These are phyloP conservation scores for Hylodesmum podocarpum DNA, from an alignment of 306 rosid species.

Conservation along the genomic window DNA sequence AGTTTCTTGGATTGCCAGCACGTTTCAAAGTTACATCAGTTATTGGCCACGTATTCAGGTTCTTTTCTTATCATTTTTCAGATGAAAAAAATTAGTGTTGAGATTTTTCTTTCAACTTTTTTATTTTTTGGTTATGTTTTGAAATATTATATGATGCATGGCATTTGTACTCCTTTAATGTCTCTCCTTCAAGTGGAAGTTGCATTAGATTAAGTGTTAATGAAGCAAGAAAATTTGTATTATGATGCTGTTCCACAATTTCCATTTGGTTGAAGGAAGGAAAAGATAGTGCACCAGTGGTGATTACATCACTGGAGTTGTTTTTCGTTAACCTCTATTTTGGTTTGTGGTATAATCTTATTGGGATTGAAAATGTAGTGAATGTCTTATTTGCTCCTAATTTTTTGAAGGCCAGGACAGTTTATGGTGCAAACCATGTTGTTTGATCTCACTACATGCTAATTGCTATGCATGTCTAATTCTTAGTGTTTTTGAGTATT, in stretches of 20 bases:
- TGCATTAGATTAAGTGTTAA: neutral
- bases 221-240: neutral
- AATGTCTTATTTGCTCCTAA: neutral
- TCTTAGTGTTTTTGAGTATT: slow-evolving; percentile 32
- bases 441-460: neutral
- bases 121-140: neutral
- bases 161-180: neutral
- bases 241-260: neutral
- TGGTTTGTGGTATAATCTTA: neutral
- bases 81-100: neutral
- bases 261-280: slow-evolving; percentile 20
- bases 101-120: neutral
- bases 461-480: slow-evolving; percentile 15
- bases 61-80: slow-evolving; percentile 30
- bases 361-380: slow-evolving; percentile 12
- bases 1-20: slow-evolving; percentile 54
- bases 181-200: slow-evolving; percentile 1
- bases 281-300: slow-evolving; percentile 8
- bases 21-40: slow-evolving; percentile 87
- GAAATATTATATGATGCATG: neutral
- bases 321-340: slow-evolving; percentile 1
- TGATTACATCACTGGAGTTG: slow-evolving; percentile 16
- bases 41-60: slow-evolving; percentile 98
- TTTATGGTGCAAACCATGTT: slow-evolving; percentile 21
- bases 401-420: neutral